Conservation (phyloP, 257 asterid genomes). For the Asclepias syriaca region DNA sequence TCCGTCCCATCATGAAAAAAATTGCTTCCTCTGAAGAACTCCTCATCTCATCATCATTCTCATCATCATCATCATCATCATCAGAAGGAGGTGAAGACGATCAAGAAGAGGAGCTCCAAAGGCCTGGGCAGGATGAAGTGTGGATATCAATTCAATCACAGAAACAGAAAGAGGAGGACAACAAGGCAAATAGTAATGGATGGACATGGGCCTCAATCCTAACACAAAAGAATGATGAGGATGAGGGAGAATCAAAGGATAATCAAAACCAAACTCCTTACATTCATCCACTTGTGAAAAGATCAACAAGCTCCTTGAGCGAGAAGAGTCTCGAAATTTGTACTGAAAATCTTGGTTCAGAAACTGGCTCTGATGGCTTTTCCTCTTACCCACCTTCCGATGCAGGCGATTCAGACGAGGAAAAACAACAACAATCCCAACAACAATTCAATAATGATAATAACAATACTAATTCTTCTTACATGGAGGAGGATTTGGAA, state of each 20-base stretch:
- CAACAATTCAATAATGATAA: not conserved
- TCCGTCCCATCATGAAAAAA: slow-evolving; percentile 21
- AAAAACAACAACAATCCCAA: slow-evolving; percentile 6
- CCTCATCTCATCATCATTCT: not conserved
- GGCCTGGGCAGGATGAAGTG: slow-evolving; percentile 38
- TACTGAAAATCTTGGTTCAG: slow-evolving; percentile 88
- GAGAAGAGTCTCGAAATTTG: slow-evolving; percentile 71
- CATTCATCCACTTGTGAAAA: slow-evolving; percentile 52
- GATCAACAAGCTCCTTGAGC: slow-evolving; percentile 43
- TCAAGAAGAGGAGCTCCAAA: slow-evolving; percentile 16
- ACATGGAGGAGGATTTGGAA: slow-evolving; percentile 15
- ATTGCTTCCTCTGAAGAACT: slow-evolving; percentile 33
- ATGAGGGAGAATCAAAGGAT: slow-evolving; percentile 1
- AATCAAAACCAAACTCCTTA: slow-evolving; percentile 35
- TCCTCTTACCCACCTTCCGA: slow-evolving; percentile 34
- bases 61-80: slow-evolving; percentile 16
- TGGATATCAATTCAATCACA: slow-evolving; percentile 51
- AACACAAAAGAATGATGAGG: slow-evolving; percentile 24
- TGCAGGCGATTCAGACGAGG: slow-evolving; percentile 26
- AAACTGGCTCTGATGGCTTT: slow-evolving; percentile 69
- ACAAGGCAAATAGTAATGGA: not conserved
- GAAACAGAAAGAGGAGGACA: slow-evolving; percentile 18
- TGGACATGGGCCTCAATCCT: slow-evolving; percentile 42
- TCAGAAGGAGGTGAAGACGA: slow-evolving; percentile 7
- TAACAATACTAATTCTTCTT: slow-evolving; percentile 4